Base-by-base conservation (phyloP, 495 filamentous ascomycete genomes). In the Penicillium coprophilum region DNA sequence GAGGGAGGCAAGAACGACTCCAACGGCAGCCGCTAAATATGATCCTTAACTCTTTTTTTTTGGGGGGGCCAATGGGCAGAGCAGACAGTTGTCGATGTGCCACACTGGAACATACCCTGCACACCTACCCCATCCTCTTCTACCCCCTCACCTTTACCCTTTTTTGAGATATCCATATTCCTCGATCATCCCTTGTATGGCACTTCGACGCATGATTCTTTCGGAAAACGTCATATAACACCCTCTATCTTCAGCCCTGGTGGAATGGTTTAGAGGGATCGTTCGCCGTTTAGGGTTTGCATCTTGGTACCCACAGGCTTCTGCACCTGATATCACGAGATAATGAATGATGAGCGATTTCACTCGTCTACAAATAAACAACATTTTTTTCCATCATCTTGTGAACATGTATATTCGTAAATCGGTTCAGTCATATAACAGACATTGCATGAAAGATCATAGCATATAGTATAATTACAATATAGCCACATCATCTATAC, bases 1-100 rank as follows among this genome's bases (percentile, higher is more conserved):
- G 63, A 70, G 28, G 74, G 65, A 38, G 47, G 50, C 51, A 71
- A 64, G 57, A 72, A 77, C 53, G 59, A 67, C 45, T 47, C 55
- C 47, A 75, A 69, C 34, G 72, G 70, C 28, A 40, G 63, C 28
- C 62, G 62, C 50, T 68, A 68, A 61, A 66, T 53, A 10, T n/a
- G 4, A 11, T n/a, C n/a, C 10, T 7, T n/a, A 21, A 5, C 23
- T 34, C 13, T 38, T 31, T 6, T 20, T 13, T n/a, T n/a, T n/a
- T n/a, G n/a, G n/a, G n/a, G 8, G 40, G 40, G 32, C n/a, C 20
- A 31, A 40, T 31, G 24, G 27, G 19, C 21, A 27, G 15, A 17
- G 6, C n/a, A 8, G 34, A 20, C 10, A 20, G 34, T 23, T 13
- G 17, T 32, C 13, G 21, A 27, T 27, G 3, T 40, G 23, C 28